These are phyloP conservation scores for Biancaea sappan DNA, from an alignment of 306 rosid species.

Conservation along the genomic window DNA sequence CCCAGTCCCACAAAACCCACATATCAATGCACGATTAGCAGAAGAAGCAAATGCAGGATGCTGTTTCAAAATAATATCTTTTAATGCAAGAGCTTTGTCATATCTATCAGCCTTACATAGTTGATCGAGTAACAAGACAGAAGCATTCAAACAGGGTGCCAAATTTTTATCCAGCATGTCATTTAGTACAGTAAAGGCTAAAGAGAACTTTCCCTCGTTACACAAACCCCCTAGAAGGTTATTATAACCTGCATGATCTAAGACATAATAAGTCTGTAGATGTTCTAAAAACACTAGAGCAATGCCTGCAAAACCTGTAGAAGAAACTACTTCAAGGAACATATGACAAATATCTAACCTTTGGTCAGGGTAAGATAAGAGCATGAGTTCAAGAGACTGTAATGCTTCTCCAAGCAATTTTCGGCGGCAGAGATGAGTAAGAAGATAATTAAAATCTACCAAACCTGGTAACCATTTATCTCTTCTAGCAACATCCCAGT, in stretches of 20 bases:
- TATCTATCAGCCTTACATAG: slow-evolving; percentile 60
- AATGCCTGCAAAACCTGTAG: slow-evolving; percentile 44
- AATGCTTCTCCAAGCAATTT: slow-evolving; percentile 59
- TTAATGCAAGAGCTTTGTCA: slow-evolving; percentile 59
- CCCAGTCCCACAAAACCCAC: slow-evolving; percentile 56
- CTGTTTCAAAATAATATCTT: slow-evolving; percentile 53
- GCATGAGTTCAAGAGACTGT: slow-evolving; percentile 67
- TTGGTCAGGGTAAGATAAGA: slow-evolving; percentile 51
- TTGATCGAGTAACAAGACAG: slow-evolving; percentile 55
- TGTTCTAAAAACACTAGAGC: slow-evolving; percentile 58
- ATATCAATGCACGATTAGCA: slow-evolving; percentile 50
- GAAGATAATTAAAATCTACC: slow-evolving; percentile 55
- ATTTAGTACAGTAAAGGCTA: slow-evolving; percentile 62
- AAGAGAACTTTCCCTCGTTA: slow-evolving; percentile 46
- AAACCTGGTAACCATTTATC: slow-evolving; percentile 65
- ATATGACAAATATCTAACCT: slow-evolving; percentile 53
- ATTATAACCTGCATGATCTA: slow-evolving; percentile 55
- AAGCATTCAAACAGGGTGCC: slow-evolving; percentile 58
- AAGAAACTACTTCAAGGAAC: slow-evolving; percentile 59
- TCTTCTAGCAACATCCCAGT: slow-evolving; percentile 59
- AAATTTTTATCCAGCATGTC: slow-evolving; percentile 51
- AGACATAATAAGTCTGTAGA: slow-evolving; percentile 41
- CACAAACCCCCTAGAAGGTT: slow-evolving; percentile 60
- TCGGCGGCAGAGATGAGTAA: slow-evolving; percentile 51
- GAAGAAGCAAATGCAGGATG: slow-evolving; percentile 40